These are phyloP conservation scores for Nannochloropsis oceanica DNA, from an alignment of 108 stramenopile species.

Conservation along the genomic window DNA sequence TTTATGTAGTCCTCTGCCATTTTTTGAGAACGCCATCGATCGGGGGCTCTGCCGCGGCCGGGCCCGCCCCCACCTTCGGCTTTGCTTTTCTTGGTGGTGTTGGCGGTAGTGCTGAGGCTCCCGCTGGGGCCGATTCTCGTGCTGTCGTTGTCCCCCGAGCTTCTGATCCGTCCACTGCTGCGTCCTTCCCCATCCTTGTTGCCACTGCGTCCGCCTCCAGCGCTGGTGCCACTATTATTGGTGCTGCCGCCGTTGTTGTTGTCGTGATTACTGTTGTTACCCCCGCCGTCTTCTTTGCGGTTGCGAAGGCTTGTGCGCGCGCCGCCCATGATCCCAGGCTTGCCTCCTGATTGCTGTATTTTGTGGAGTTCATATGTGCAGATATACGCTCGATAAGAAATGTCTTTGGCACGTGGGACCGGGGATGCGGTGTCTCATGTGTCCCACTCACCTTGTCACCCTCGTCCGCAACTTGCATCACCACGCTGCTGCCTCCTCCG, in stretches of 20 bases:
- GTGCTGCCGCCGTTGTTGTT: background rate
- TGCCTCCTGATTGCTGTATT: background rate
- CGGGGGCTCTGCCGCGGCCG: background rate
- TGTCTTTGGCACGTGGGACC: background rate
- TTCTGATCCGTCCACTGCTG: background rate
- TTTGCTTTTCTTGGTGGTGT: background rate
- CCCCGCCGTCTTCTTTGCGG: background rate
- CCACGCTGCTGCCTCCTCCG: background rate
- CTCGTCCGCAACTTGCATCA: background rate
- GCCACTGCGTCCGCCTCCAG: too few species aligned
- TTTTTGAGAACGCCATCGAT: constrained; percentile 14
- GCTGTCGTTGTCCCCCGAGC: background rate
- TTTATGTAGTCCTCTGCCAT: constrained; percentile 26
- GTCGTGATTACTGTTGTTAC: background rate
- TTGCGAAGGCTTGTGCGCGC: background rate
- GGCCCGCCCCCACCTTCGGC: background rate
- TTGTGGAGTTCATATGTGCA: background rate
- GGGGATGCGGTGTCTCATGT: too few species aligned
- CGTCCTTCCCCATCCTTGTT: background rate
- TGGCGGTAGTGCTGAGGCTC: background rate
- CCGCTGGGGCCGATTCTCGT: background rate
- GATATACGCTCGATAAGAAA: background rate
- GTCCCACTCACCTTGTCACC: background rate
- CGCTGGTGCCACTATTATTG: background rate
- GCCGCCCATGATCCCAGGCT: background rate